Base-by-base conservation (phyloP, 805 yeast species). In the Starmerella apis region DNA sequence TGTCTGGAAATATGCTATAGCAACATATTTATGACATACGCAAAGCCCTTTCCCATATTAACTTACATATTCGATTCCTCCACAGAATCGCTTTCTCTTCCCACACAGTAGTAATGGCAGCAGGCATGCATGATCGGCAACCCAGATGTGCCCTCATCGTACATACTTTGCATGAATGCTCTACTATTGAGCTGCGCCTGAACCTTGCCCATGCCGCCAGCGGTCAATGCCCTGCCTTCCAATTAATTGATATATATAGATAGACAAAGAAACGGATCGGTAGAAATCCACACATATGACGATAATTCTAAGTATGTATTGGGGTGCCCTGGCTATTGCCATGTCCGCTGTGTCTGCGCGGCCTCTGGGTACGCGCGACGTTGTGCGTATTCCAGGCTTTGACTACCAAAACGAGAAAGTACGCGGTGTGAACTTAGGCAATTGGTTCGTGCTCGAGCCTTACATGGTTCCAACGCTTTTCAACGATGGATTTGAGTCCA, bases 391-490 rank as follows among this genome's bases (percentile, higher is more conserved):
- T 9, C 59, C 58, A 7, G 59, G 54, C 18, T 65, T 62, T 36
- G 60, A 61, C 57, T 66, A 65, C 50, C 53, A 50, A 42, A 56
- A 41, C 32, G 60, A 59, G 27, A 64, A 63, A 45, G 63, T 65
- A 6, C 64, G 66, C 19, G 69, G 68, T n/a, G 86, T 86, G 45
- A 82, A 83, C 61, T 67, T 86, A 28, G 96, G 96, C 55, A 94
- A 95, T 42, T 86, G 95, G 95, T 73, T 86, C 46, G 86, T 86
- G 1, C 68, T 86, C 38, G 96, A 86, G 67, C 86, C 95, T 2
- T 86, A 72, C 66, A 86, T 86, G 62, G 83, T 86, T 0, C 95
- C 95, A 4, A 77, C 87, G 73, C 31, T 58, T n/a, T 59, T 56
- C 51, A 31, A 19, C 35, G 45, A 37, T 2, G 52, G 51, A 6